These are phyloP conservation scores for Fusarium floridanum DNA, from an alignment of 2,329 filamentous ascomycete genomes.

Conservation along the genomic window DNA sequence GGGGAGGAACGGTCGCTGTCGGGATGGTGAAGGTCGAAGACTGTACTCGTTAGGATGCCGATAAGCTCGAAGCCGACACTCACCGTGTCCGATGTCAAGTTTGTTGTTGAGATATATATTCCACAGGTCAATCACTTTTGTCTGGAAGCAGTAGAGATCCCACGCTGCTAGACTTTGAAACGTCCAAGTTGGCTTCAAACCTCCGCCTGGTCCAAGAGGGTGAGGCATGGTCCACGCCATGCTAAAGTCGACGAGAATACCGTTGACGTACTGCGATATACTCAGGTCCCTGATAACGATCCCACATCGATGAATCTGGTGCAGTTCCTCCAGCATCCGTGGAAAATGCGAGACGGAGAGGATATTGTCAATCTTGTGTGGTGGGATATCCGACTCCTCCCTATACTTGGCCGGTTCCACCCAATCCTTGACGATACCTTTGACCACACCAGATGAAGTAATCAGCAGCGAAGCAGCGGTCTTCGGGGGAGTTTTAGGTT, in stretches of 20 bases:
- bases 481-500: neutral
- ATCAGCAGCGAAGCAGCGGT: neutral
- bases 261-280: conserved; percentile 14
- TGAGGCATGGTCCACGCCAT: neutral
- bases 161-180: conserved; percentile 18
- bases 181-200: conserved; percentile 1
- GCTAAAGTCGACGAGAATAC: conserved; percentile 18
- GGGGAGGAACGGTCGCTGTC: conserved; percentile 10
- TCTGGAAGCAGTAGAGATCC: conserved; percentile 11
- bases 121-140: neutral
- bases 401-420: neutral
- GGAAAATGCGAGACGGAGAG: neutral
- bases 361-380: neutral
- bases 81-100: neutral
- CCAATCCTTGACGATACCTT: conserved; percentile 27
- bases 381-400: neutral
- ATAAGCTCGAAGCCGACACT: neutral
- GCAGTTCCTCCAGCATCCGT: conserved; percentile 9
- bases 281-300: conserved; percentile 12
- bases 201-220: conserved; percentile 1
- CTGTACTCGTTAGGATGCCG: neutral
- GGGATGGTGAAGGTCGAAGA: neutral
- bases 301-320: conserved; percentile 1
- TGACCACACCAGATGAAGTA: neutral
- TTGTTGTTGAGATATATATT: neutral